Evolutionary conservation across 192 early-diverging fungal species (phyloP).

Genomic region (Linnemannia schmuckeri): DNA sequence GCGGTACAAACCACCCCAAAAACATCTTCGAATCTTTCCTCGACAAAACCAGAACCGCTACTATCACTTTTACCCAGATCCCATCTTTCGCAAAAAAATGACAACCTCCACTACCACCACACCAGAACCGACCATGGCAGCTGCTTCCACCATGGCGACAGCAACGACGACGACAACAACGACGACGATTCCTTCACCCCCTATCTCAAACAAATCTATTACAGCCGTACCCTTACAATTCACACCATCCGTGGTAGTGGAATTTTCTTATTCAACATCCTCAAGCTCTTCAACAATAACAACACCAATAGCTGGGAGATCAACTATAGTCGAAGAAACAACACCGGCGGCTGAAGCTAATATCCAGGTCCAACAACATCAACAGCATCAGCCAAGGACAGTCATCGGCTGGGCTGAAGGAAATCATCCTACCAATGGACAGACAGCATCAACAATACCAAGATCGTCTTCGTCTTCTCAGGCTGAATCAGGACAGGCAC

Average conservation of each 20-base stretch:
- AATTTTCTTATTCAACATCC: neutral
- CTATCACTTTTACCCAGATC: constrained; percentile 41
- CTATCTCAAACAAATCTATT: neutral
- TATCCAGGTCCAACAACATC: neutral
- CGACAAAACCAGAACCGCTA: constrained; percentile 35
- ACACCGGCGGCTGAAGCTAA: neutral
- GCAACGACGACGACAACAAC: neutral
- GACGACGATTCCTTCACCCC: neutral
- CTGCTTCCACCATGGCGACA: neutral
- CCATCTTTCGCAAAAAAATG: constrained; percentile 27
- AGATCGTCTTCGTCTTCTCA: neutral
- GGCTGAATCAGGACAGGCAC: constrained; percentile 4
- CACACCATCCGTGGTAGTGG: neutral
- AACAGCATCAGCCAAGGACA: constrained; percentile 8
- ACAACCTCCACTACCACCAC: neutral
- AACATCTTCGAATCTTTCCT: constrained; percentile 15
- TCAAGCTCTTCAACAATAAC: neutral
- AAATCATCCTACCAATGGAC: neutral
- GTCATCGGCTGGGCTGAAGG: constrained; percentile 7
- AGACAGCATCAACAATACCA: neutral
- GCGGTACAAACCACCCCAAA: neutral
- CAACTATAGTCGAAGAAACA: neutral
- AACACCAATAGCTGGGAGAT: neutral
- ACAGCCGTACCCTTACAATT: neutral
- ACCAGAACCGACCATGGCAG: neutral